These are phyloP conservation scores for Saturnispora saitoi DNA, from an alignment of 805 yeast genomes.

Conservation along the genomic window DNA sequence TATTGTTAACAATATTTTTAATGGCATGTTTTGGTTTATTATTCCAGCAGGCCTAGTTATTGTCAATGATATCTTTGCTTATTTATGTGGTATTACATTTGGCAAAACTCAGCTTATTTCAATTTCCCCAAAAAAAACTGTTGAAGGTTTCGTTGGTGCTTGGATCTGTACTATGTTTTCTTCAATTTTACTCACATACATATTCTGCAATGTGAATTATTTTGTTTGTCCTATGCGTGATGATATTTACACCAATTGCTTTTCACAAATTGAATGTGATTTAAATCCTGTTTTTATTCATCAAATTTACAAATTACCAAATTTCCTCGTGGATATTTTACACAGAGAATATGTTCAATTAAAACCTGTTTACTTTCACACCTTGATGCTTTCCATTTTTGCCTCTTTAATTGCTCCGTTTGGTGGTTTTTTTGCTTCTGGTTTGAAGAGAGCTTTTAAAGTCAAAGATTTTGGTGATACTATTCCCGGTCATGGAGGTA, in stretches of 20 bases:
- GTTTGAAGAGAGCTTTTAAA: constrained; percentile 92
- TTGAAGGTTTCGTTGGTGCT: constrained; percentile 96
- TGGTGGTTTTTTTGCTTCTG: constrained; percentile 97
- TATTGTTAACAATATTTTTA: constrained; percentile 79
- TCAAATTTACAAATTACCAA: constrained; percentile 70
- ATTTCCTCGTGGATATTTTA: constrained; percentile 42
- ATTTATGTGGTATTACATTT: constrained; percentile 92
- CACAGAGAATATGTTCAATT: constrained; percentile 43
- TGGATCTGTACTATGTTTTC: constrained; percentile 87
- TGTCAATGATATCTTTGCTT: constrained; percentile 92
- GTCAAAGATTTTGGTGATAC: constrained; percentile 97
- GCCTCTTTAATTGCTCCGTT: constrained; percentile 97
- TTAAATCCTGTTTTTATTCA: constrained; percentile 85
- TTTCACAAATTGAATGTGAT: constrained; percentile 62
- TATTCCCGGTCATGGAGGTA: constrained; percentile 98
- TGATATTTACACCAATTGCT: constrained; percentile 32
- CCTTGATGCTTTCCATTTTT: constrained; percentile 78
- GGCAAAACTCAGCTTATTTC: constrained; percentile 88
- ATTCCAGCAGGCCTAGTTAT: constrained; percentile 88
- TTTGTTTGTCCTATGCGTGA: constrained; percentile 77
- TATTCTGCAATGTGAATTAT: constrained; percentile 58
- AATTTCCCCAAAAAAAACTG: constrained; percentile 94
- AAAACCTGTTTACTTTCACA: constrained; percentile 87
- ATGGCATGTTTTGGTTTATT: constrained; percentile 90
- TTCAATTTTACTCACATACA: constrained; percentile 56